Base-by-base conservation (phyloP, 805 yeast genomes). In the Schwanniomyces pseudopolymorphus region DNA sequence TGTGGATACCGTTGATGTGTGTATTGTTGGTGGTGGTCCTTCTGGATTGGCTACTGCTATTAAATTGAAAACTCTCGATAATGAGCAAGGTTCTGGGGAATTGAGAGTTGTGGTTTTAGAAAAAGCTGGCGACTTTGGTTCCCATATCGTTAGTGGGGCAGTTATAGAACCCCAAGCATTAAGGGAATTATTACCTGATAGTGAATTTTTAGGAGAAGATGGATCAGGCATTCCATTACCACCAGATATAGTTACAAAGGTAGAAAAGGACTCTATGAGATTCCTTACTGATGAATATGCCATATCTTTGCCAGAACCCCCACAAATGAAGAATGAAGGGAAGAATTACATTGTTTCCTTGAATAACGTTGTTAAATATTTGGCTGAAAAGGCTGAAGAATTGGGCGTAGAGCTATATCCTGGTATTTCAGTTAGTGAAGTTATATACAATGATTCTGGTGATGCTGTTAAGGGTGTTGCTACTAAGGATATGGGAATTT, bases 1-100 rank as follows among this genome's bases (percentile, higher is more conserved):
- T 5, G 79, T 76, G 11, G 99, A 94, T 60, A 79, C 81, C 26
- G 97, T 89, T 22, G 99, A 94, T 64, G 96, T 94, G 19, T 87
- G 96, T 58, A 89, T 94, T 43, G 96, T 94, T 2, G 99, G 99
- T 37, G 98, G 96, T 28, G 99, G 99, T 0, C 98, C 98, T 5
- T 95, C 98, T 1, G 99, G 99, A 3, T 72, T 94, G 42, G 91
- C 97, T 1, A 85, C 99, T 1, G 98, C 98, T 10, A 94, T 94
- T 51, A 78, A 80, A 54, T 72, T 89, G 47, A 94, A 94, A 64
- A 97, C 91, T 63, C 69, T 92, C 28, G 97, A 91, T 59, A 70
- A 77, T 44, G 84, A 79, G 51, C 60, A 66, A 11, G 86, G 85
- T 1, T 70, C 70, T 20, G 86, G 88, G 17, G 86, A 83, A 42